phyloP scores from a whole-genome alignment of 495 filamentous ascomycete genomes.

The Aspergillus mulundensis region DNA sequence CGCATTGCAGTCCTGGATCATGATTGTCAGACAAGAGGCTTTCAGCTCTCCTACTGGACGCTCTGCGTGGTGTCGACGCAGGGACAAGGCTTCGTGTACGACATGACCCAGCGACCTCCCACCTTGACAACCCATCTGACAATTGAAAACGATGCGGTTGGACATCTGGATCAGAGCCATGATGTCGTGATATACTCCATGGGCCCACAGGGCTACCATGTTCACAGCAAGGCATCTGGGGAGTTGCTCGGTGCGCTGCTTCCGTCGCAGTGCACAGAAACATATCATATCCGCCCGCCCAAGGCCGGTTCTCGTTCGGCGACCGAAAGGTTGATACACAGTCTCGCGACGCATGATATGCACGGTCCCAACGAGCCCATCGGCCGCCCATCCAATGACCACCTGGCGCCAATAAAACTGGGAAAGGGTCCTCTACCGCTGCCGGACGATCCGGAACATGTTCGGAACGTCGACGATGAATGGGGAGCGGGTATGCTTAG shows the following conservation, averaged over 20 bases:
- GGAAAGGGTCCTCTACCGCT: slow-evolving; percentile 24
- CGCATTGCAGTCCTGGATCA: slow-evolving; percentile 35
- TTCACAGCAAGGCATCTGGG: slow-evolving; percentile 29
- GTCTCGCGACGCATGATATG: slow-evolving; percentile 18
- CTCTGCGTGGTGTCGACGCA: slow-evolving; percentile 39
- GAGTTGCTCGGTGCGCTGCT: slow-evolving; percentile 28
- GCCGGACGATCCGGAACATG: slow-evolving; percentile 25
- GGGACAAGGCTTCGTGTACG: slow-evolving; percentile 39
- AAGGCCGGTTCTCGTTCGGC: slow-evolving; percentile 9
- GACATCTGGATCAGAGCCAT: slow-evolving; percentile 36
- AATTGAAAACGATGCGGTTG: slow-evolving; percentile 32
- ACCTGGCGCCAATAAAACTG: slow-evolving; percentile 25
- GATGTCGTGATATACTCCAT: slow-evolving; percentile 39
- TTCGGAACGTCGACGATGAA: slow-evolving; percentile 30
- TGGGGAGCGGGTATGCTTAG: slow-evolving; percentile 40
- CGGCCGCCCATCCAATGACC: slow-evolving; percentile 19
- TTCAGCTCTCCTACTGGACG: slow-evolving; percentile 36
- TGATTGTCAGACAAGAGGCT: slow-evolving; percentile 37
- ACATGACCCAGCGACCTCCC: slow-evolving; percentile 37
- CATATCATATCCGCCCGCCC: slow-evolving; percentile 33
- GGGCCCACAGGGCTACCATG: slow-evolving; percentile 33
- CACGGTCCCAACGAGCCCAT: slow-evolving; percentile 10
- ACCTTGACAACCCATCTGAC: slow-evolving; percentile 24
- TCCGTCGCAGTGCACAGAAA: slow-evolving; percentile 25
- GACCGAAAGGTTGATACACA: slow-evolving; percentile 4